Evolutionary conservation across 2,329 filamentous ascomycete species (phyloP).

Genomic region (Penicillium fuscoglaucum): DNA sequence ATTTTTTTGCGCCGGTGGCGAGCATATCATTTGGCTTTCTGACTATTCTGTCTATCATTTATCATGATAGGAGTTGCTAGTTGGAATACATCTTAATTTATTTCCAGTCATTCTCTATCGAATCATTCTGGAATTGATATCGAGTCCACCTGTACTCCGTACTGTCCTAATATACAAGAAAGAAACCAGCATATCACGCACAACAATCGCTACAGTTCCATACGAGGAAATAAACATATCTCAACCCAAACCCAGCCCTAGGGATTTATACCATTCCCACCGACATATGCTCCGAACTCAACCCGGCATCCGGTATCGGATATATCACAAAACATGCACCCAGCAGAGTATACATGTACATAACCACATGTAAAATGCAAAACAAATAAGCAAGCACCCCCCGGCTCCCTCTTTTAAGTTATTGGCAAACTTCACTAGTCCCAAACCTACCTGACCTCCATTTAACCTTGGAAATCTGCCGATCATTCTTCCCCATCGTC

Average conservation of each 20-base stretch:
- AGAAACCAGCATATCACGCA: too few species aligned
- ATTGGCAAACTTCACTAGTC: not conserved
- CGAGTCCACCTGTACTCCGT: not conserved
- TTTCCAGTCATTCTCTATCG: not conserved
- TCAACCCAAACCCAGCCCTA: not conserved
- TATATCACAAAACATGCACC: constrained; percentile 8
- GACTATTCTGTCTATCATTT: not conserved
- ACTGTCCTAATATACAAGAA: not conserved
- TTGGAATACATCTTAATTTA: not conserved
- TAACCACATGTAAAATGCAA: not conserved
- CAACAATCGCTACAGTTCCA: not conserved
- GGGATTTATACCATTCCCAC: not conserved
- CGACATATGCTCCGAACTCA: not conserved
- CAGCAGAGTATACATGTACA: not conserved
- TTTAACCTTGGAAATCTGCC: not conserved
- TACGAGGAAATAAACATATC: not conserved
- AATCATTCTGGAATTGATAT: not conserved
- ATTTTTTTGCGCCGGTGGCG: not conserved
- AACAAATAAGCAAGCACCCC: not conserved
- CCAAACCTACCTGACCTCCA: not conserved
- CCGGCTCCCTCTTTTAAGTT: constrained; percentile 1
- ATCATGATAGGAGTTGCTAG: not conserved
- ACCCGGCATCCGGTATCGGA: constrained; percentile 2
- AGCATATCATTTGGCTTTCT: not conserved
- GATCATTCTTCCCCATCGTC: not conserved